Base-by-base conservation (phyloP, 208 protist species). In the Chromosphaera perkinsii region DNA sequence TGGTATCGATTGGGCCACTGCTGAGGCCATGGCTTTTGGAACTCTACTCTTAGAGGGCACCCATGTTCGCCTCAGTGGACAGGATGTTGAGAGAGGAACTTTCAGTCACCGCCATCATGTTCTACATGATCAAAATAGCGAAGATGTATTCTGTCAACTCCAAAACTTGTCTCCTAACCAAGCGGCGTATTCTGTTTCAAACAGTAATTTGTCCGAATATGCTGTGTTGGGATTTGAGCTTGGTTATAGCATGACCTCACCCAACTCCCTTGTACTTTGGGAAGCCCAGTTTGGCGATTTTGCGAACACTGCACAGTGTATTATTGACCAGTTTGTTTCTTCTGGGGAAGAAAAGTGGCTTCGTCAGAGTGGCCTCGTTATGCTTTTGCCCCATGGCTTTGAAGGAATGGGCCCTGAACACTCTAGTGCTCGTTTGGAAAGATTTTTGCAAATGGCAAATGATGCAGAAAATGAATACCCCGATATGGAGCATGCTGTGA, bases 281-380 rank as follows among this genome's bases (percentile, higher is more conserved):
- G 95, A 98, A 78, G 95, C 92, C 35, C 95, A 98, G 83, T 98
- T 97, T 78, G 95, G 93, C 67, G 96, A 99, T 80, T 97, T 98
- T 73, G 89, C 91, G 7, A 98, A 98, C 83, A 89, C 90, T 52
- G 93, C 91, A 10, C 88, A 97, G 67, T 94, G 97, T 59, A 92
- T 99, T 40, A 96, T 99, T 68, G 96, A 99, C 77, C 95, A 76
- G 61, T 84, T 81, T 55, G 69, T 91, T 31, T 69, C 56, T 0
- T 66, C 43, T 31, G 91, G 90, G 17, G 95, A 98, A 86, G 77
- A 85, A 74, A 98, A 99, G 80, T 98, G 96, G 95, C 90, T 93
- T 48, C 87, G 93, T 65, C 90, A 94, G 82, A 85, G 85, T 68
- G 89, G 92, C 40, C 82, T 96, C n/a, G 78, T 93, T 20, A 83